Evolutionary conservation across 2,329 filamentous ascomycete genomes (phyloP).

Genomic region (Fusarium musae): DNA sequence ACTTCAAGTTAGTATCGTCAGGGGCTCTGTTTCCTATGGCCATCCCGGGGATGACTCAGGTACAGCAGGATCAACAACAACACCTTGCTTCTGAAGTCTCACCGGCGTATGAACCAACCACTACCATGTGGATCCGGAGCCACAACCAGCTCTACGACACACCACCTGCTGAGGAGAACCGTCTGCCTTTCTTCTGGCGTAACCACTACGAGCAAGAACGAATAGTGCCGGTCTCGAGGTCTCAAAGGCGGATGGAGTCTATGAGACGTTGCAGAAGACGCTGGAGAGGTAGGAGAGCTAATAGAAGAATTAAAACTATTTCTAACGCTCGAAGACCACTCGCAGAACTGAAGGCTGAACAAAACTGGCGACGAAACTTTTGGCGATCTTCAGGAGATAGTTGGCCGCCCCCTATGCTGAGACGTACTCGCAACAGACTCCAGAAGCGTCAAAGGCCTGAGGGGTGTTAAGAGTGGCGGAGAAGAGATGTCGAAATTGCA

Average conservation of each 20-base stretch:
- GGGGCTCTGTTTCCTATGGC: neutral
- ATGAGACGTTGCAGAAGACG: neutral
- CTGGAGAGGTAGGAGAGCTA: neutral
- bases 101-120: neutral
- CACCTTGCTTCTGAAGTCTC: neutral
- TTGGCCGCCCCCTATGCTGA: neutral
- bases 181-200: neutral
- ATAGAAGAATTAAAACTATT: neutral
- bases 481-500: fast-evolving
- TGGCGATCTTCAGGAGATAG: neutral
- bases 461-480: neutral
- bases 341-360: neutral
- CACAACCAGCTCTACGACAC: neutral
- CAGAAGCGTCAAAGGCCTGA: neutral
- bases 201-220: neutral
- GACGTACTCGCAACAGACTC: neutral
- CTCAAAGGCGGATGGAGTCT: neutral
- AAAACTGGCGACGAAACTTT: neutral
- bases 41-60: neutral
- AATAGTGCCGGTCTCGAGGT: neutral
- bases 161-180: neutral
- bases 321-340: neutral
- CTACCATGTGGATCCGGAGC: neutral
- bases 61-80: neutral
- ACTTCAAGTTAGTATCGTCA: neutral